Base-by-base conservation (phyloP, 768 basidiomycete species). In the Amanita rubescens region DNA sequence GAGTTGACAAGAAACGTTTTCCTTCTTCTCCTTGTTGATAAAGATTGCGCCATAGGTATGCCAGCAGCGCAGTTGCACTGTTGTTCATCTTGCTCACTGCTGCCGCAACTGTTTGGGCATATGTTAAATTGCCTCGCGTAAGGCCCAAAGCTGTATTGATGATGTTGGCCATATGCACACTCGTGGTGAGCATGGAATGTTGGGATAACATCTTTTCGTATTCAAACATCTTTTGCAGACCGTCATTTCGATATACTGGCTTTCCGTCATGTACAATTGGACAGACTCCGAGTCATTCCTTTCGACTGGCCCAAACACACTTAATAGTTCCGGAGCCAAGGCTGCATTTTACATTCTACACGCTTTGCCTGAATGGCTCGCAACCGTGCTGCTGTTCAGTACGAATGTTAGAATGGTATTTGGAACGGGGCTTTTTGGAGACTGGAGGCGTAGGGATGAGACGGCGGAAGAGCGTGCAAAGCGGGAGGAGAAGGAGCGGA, bases 351-450 rank as follows among this genome's bases (percentile, higher is more conserved):
- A 78, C 54, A 57, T 75, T 11, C 70, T 75, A 52, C 75, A 76
- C 49, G 63, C 71, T n/a, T 58, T 76, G 3, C 75, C 74, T 2
- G 75, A 76, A 55, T 76, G 73, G 72, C 34, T 51, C 33, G 49
- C 41, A n/a, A 22, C n/a, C 33, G 22, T 57, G 8, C 47, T 69
- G 17, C 49, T 74, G 17, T 60, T 73, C 32, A 35, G 50, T 1
- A 57, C 63, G 32, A 71, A 74, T 48, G 59, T 64, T 6, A 62
- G 70, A n/a, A 63, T 67, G 54, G 59, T 60, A 15, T 67, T 67
- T 52, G 67, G 66, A 6, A 71, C 70, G 1, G 73, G 72, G 6
- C 25, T 63, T 9, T 59, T 27, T 8, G 71, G 71, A 32, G 73
- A 72, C 45, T 66, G 57, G 59, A 58, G 63, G 9, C 46, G 25